A percentile compares a stretch with the other conserved stretches of the same genome.
Evolutionary conservation across 176 grass and related monocot genomes (phyloP).

Genomic region (Oropetium thomaeum): DNA sequence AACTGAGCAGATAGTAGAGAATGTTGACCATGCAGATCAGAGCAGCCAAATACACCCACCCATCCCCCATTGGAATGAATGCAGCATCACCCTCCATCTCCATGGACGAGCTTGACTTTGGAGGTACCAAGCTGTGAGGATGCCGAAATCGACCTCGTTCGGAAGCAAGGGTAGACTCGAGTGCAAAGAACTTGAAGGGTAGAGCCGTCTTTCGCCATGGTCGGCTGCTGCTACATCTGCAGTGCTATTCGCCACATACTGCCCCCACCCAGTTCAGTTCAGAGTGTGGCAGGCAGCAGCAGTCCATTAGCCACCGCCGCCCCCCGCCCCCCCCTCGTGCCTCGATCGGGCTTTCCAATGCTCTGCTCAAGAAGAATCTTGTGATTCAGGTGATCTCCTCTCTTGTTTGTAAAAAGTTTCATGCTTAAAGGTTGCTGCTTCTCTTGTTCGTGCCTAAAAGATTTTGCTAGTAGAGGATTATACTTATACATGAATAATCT

Average conservation of each 20-base stretch:
- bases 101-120: background rate
- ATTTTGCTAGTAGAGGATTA: background rate
- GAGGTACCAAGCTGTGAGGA: no score
- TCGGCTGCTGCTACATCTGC: background rate
- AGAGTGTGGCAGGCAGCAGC: background rate
- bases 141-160: background rate
- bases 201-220: background rate
- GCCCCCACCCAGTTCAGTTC: background rate
- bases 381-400: conserved; percentile 44
- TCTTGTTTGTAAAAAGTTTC: background rate
- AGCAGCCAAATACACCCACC: background rate
- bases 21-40: background rate
- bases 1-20: background rate
- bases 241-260: no score
- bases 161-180: background rate
- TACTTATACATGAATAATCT: background rate
- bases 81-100: background rate
- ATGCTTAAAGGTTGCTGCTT: background rate
- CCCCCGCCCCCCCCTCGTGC: background rate
- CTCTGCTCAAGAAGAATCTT: conserved; percentile 59
- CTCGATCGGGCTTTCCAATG: conserved; percentile 28
- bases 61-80: background rate
- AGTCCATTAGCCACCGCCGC: background rate
- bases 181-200: background rate
- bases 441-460: background rate